phyloP scores from a whole-genome alignment of 2,329 filamentous ascomycete species.

The Reticulascus tulasneorum region DNA sequence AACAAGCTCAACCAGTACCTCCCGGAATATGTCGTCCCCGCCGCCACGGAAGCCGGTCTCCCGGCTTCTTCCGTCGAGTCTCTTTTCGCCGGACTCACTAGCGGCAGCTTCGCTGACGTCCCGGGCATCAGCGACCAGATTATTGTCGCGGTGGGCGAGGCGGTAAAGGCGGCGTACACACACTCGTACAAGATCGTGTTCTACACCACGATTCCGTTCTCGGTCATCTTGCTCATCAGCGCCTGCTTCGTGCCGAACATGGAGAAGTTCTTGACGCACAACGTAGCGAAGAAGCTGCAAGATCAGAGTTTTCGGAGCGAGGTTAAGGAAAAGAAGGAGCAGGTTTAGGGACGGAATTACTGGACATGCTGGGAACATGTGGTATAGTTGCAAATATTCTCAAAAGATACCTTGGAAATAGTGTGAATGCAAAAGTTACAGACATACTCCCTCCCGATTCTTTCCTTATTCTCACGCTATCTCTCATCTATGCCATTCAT shows the following conservation, averaged over 20 bases:
- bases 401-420: too few species aligned
- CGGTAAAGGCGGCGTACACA: slow-evolving; percentile 36
- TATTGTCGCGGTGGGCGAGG: slow-evolving; percentile 25
- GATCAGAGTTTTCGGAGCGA: slow-evolving; percentile 1
- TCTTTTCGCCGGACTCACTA: slow-evolving; percentile 28
- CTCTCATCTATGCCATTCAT: too few species aligned
- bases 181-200: slow-evolving; percentile 41
- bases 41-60: slow-evolving; percentile 30
- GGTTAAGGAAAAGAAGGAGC: background rate
- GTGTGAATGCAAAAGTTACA: too few species aligned
- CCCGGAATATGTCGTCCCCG: slow-evolving; percentile 27
- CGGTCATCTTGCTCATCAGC: slow-evolving; percentile 30
- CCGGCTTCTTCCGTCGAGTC: slow-evolving; percentile 24
- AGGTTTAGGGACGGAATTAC: too few species aligned
- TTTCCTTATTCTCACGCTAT: too few species aligned
- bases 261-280: slow-evolving; percentile 36
- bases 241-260: slow-evolving; percentile 36
- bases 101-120: slow-evolving; percentile 26
- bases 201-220: slow-evolving; percentile 35
- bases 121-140: slow-evolving; percentile 30
- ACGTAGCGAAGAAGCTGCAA: slow-evolving; percentile 40
- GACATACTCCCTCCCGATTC: too few species aligned
- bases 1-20: slow-evolving; percentile 31
- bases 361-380: too few species aligned
- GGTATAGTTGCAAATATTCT: too few species aligned